Evolutionary conservation across 148 eudicot species (phyloP), one percentile per base, ranked within the genome.

Genomic region (Polygonum aviculare): DNA sequence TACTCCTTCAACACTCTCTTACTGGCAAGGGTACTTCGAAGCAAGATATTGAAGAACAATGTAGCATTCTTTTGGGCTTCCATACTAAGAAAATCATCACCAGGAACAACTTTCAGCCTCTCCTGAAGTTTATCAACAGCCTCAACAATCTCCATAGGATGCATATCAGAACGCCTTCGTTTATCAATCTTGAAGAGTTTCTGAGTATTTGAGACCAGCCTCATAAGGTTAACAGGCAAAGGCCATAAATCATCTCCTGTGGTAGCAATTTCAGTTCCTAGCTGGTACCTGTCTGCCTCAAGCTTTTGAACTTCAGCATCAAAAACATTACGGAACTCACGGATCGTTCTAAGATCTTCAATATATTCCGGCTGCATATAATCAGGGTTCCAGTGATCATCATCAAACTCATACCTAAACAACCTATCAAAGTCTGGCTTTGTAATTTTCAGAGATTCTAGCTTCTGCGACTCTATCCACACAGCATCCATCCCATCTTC

Each of bases 401-500:
- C 87, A 78, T 89, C 99, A 60, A 89, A 81, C 86, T 91, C 97
- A 78, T 89, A 93, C 76, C 77, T 86, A 40, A 81, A 95, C 40
- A 80, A 81, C 38, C 73, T 77, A 69, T 89, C 87, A 79, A 95
- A 95, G 49, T 91, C 88, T 7, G 82, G 33, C 82, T 87, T 92
- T 82, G 86, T 91, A 86, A 93, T 84, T 79, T 95, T 95, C 67
- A 95, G 79, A 45, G 97, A 89, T 75, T 95, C 98, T 77, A 95
- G 83, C 77, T 87, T 88, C 81, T 95, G 99, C 6, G 93, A 81
- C 80, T 95, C 99, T 26, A 95, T 95, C 99, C 99, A 95, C 75
- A 95, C 99, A 78, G 99, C 82, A 85, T 95, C 99, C 99, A 95
- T 95, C 79, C 99, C 99, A 86, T 95, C 99, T 87, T 95, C 99